Base-by-base conservation (phyloP, 345 rosid species). In the Pistacia integerrima region DNA sequence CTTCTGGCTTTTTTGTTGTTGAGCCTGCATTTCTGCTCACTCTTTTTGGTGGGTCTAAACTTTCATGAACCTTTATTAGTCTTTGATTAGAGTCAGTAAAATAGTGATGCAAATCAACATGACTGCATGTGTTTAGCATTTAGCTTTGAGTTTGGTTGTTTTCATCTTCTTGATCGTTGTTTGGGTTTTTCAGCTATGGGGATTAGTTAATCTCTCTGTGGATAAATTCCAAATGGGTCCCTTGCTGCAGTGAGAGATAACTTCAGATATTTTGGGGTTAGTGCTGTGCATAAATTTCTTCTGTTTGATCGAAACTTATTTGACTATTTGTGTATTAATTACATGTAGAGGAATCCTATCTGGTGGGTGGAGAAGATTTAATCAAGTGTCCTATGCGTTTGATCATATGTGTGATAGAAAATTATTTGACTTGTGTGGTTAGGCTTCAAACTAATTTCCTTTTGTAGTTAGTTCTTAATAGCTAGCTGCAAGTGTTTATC, bases 201-300 rank as follows among this genome's bases (percentile, higher is more conserved):
- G 76, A 70, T 64, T 83, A 58, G 72, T 70, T 78, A 25, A 67
- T 41, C 44, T 41, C 5, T 30, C 85, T 48, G 46, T 74, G 60
- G 56, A 55, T 59, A 65, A 76, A 77, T 63, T 41, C 51, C 59
- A 38, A 66, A 49, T 58, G 84, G 67, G 81, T 58, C 67, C 82
- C 73, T 66, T 63, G 48, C 38, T 60, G 74, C 80, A 76, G 49
- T 70, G 67, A 72, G 70, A 76, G 64, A 72, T 2, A 64, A 70
- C n/a, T 78, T 70, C 54, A 62, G 76, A 76, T 55, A 70, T 77
- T 71, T 74, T 28, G 74, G 76, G 52, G 59, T 64, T 78, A 46
- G 71, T 69, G 56, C 51, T 58, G 69, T 58, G 72, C 71, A 77
- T 77, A 52, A 52, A 25, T 25, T 60, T 74, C 44, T 52, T 69